Evolutionary conservation across 108 stramenopile species (phyloP), one percentile per base, ranked within the genome.

Genomic region (Fragilariopsis cylindrus): DNA sequence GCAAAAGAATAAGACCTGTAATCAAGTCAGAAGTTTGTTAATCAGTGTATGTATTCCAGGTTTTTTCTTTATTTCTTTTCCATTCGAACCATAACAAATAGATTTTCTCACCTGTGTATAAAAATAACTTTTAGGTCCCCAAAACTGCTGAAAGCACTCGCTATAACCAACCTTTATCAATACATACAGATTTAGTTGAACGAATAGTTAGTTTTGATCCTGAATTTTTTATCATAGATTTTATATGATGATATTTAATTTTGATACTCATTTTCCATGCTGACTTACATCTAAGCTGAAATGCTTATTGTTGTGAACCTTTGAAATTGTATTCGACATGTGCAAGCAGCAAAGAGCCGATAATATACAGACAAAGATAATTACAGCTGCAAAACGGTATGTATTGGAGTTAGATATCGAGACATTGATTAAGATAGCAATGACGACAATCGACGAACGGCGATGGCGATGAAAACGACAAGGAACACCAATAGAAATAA

Each of bases 321-420:
- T 84, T 21, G 81, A 81, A 58, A 92, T 89, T 11, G 77, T 70
- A 55, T 90, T 88, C 30, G 92, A 85, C 82, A 89, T 87, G 55
- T 88, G 87, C 7, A 90, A 65, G 39, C 85, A 83, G 65, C 86
- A 87, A 41, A 86, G 57, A 3, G 87, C 69, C 1, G 92, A 93
- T 44, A 88, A 58, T n/a, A 81, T 66, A 30, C 77, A 85, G 12
- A 90, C 83, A 69, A 88, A 84, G 11, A 85, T 4, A 15, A 93
- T 16, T 13, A 78, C 76, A 45, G 68, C 42, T 52, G 50, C 13
- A 9, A 52, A 52, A 52, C 9, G 50, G 50, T 52, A 13, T 13
- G 13, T 5, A 47, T 76, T 9, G 2, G 50, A 30, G 30, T 30
- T 30, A 30, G 30, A 30, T 2, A 30, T 30, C 13, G 50, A 52